These are phyloP conservation scores for Fusarium subtropicale DNA, from an alignment of 2,329 filamentous ascomycete species.

Conservation along the genomic window DNA sequence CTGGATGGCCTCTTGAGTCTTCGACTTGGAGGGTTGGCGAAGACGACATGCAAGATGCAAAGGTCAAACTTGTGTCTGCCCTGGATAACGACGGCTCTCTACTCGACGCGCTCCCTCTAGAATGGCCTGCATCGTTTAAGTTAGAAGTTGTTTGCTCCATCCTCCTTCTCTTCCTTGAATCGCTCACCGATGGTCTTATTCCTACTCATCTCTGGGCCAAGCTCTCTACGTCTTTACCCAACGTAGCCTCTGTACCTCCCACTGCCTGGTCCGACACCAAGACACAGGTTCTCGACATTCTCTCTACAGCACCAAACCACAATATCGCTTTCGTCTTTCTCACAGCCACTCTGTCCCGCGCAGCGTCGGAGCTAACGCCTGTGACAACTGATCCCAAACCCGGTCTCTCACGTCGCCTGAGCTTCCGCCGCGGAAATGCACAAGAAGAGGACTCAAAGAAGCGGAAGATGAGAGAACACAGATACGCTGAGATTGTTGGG, in stretches of 20 bases:
- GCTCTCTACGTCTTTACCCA: constrained; percentile 69
- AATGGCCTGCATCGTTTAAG: constrained; percentile 73
- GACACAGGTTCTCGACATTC: constrained; percentile 74
- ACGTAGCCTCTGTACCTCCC: constrained; percentile 44
- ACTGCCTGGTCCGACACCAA: constrained; percentile 58
- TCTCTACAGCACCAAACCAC: constrained; percentile 78
- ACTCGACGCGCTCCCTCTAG: constrained; percentile 69
- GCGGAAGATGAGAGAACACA: constrained; percentile 68
- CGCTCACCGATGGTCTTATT: constrained; percentile 83
- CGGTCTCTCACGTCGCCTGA: constrained; percentile 59
- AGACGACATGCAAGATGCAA: constrained; percentile 45
- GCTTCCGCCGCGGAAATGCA: constrained; percentile 54
- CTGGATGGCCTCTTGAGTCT: constrained; percentile 71
- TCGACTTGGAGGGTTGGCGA: constrained; percentile 49
- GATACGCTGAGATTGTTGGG: constrained; percentile 74
- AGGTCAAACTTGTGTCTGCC: constrained; percentile 66
- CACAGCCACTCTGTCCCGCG: constrained; percentile 75
- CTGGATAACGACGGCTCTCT: constrained; percentile 78
- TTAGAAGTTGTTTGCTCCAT: constrained; percentile 80
- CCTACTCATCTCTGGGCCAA: constrained; percentile 76
- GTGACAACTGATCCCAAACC: constrained; percentile 48
- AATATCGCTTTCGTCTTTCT: constrained; percentile 92
- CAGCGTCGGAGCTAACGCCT: constrained; percentile 62
- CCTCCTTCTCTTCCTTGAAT: constrained; percentile 78
- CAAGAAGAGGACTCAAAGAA: constrained; percentile 53